Percentiles rank a stretch among this genome's conserved stretches.
Evolutionary conservation across 306 rosid genomes (phyloP).

Genomic region (Trichosanthes truncata): DNA sequence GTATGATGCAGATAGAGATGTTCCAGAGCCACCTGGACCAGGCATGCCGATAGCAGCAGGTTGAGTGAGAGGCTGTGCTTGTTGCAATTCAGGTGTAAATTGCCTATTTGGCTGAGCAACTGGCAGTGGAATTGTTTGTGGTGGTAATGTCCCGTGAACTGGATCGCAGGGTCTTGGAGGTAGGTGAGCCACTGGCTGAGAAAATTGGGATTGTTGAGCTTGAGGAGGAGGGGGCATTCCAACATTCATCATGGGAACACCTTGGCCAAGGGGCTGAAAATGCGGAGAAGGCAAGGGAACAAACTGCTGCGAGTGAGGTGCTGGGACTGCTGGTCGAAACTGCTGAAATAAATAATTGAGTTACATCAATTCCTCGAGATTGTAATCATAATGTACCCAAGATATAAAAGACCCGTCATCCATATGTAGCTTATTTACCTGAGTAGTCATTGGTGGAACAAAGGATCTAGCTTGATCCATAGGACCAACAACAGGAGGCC

Average conservation of each 20-base stretch:
- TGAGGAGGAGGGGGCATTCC: slow-evolving; percentile 55
- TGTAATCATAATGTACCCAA: background rate
- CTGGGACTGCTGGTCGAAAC: slow-evolving; percentile 65
- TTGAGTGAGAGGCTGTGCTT: slow-evolving; percentile 44
- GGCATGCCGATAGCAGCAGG: slow-evolving; percentile 51
- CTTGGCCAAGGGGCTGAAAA: slow-evolving; percentile 62
- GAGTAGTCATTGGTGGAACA: slow-evolving; percentile 55
- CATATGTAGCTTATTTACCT: slow-evolving; percentile 38
- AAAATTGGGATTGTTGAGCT: slow-evolving; percentile 47
- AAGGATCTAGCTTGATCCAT: slow-evolving; percentile 65
- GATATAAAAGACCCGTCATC: background rate
- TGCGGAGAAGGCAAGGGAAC: slow-evolving; percentile 58
- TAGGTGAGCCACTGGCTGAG: slow-evolving; percentile 61
- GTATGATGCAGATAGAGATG: slow-evolving; percentile 54
- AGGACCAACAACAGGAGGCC: slow-evolving; percentile 58
- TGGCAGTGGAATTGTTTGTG: slow-evolving; percentile 55
- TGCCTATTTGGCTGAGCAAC: slow-evolving; percentile 51
- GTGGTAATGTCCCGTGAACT: slow-evolving; percentile 33
- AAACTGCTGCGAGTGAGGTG: slow-evolving; percentile 63
- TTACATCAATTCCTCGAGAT: background rate
- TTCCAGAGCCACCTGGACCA: slow-evolving; percentile 50
- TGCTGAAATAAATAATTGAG: slow-evolving; percentile 21
- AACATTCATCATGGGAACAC: slow-evolving; percentile 54
- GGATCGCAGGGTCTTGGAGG: slow-evolving; percentile 56
- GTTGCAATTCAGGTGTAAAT: slow-evolving; percentile 40